Evolutionary conservation across 139 green algal species (phyloP).

Genomic region (Volvox reticuliferus): DNA sequence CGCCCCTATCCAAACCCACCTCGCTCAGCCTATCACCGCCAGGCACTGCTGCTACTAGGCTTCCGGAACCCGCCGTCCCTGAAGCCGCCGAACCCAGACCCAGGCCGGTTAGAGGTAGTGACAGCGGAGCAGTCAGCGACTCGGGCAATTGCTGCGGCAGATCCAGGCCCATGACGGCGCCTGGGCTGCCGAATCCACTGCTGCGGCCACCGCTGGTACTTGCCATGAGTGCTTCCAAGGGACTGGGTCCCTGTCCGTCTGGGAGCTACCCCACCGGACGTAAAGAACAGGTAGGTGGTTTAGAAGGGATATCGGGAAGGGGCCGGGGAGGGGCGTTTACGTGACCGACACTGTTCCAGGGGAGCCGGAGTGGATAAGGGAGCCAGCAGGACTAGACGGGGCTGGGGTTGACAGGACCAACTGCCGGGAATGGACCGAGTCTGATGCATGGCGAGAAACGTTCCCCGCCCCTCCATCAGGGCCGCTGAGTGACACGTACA

Average conservation of each 20-base stretch:
- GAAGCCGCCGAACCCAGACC: background rate
- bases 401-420: too few species aligned
- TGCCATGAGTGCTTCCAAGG: background rate
- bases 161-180: background rate
- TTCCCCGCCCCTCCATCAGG: too few species aligned
- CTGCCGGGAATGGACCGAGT: too few species aligned
- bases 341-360: too few species aligned
- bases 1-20: background rate
- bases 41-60: background rate
- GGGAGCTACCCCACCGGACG: background rate
- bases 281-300: too few species aligned
- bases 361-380: too few species aligned
- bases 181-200: background rate
- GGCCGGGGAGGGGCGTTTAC: too few species aligned
- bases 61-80: background rate
- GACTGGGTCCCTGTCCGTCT: background rate
- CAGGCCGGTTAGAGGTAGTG: background rate
- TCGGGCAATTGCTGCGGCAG: background rate
- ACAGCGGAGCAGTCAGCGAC: background rate
- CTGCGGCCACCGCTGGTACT: background rate
- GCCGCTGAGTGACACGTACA: too few species aligned
- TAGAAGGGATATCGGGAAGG: too few species aligned
- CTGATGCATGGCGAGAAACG: too few species aligned
- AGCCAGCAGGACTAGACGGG: too few species aligned
- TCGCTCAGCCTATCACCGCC: constrained; percentile 12